Conservation (phyloP, 495 filamentous ascomycete species). For the Oidiodendron maius region DNA sequence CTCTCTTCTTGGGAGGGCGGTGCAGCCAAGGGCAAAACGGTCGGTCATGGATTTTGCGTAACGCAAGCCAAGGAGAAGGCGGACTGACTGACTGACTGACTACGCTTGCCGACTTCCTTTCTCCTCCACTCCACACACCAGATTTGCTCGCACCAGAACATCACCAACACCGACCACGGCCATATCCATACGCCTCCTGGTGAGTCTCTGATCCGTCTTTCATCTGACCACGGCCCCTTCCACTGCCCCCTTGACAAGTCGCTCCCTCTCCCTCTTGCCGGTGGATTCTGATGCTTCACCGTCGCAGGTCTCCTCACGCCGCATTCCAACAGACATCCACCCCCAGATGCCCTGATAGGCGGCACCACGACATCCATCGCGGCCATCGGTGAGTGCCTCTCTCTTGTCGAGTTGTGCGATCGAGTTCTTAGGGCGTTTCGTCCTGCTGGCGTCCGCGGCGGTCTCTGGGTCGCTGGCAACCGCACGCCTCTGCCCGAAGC, state of each 20-base stretch:
- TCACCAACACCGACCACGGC: slow-evolving; percentile 13
- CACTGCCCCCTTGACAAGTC: too few relatives aligned
- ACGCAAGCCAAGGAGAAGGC: slow-evolving; percentile 12
- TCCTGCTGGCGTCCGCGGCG: slow-evolving; percentile 4
- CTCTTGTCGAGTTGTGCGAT: slow-evolving; percentile 21
- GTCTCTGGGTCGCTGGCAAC: slow-evolving; percentile 3
- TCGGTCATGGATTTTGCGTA: slow-evolving; percentile 13
- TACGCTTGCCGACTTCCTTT: slow-evolving; percentile 19
- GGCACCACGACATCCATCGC: slow-evolving; percentile 19
- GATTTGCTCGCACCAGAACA: slow-evolving; percentile 11
- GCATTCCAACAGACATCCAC: slow-evolving; percentile 17
- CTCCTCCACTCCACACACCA: slow-evolving; percentile 18
- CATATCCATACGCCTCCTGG: too few relatives aligned
- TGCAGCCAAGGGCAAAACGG: too few relatives aligned
- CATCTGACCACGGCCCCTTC: too few relatives aligned
- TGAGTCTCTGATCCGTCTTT: slow-evolving; percentile 10
- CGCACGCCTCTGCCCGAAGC: slow-evolving; percentile 13
- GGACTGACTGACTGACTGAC: too few relatives aligned
- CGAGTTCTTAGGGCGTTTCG: slow-evolving; percentile 7
- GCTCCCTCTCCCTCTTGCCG: too few relatives aligned
- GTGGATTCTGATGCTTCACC: slow-evolving; percentile 9
- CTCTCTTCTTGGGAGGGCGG: too few relatives aligned
- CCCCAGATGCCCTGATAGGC: slow-evolving; percentile 23
- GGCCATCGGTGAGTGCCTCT: slow-evolving; percentile 19
- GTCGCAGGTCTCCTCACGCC: slow-evolving; percentile 15